Conservation (phyloP, 192 early-diverging fungal genomes). For the Backusella liffmaniae region DNA sequence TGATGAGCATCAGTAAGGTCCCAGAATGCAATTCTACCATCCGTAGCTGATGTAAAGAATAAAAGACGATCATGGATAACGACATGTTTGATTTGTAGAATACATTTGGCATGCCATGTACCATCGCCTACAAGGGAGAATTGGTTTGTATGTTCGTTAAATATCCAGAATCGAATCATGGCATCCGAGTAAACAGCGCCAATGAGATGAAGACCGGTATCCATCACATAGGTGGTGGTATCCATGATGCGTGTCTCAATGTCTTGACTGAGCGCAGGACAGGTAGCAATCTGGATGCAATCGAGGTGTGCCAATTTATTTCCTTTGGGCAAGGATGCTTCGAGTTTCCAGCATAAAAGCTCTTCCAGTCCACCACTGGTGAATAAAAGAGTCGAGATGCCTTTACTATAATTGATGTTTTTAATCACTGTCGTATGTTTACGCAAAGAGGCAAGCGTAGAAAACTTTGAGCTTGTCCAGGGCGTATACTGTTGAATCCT, state of each 20-base stretch:
- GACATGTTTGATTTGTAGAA: constrained; percentile 54
- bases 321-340: constrained; percentile 18
- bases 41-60: constrained; percentile 55
- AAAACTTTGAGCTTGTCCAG: background rate
- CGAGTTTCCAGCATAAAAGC: constrained; percentile 64
- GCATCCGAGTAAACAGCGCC: constrained; percentile 77
- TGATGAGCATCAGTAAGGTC: constrained; percentile 35
- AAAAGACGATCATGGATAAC: constrained; percentile 41
- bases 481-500: constrained; percentile 53
- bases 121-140: constrained; percentile 52
- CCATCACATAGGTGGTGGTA: constrained; percentile 44
- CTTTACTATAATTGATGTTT: constrained; percentile 41
- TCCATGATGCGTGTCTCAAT: constrained; percentile 80
- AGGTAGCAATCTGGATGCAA: constrained; percentile 47
- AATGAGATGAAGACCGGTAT: constrained; percentile 48
- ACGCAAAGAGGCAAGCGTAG: constrained; percentile 27
- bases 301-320: constrained; percentile 25
- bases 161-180: constrained; percentile 59
- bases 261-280: constrained; percentile 44
- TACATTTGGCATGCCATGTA: constrained; percentile 61
- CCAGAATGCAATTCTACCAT: constrained; percentile 54
- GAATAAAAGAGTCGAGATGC: constrained; percentile 45
- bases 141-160: constrained; percentile 45
- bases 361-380: constrained; percentile 66
- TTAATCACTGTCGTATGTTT: constrained; percentile 59